These are phyloP conservation scores for Microbotryum lychnidis-dioicae DNA, from an alignment of 1,284 basidiomycete genomes.

Conservation along the genomic window DNA sequence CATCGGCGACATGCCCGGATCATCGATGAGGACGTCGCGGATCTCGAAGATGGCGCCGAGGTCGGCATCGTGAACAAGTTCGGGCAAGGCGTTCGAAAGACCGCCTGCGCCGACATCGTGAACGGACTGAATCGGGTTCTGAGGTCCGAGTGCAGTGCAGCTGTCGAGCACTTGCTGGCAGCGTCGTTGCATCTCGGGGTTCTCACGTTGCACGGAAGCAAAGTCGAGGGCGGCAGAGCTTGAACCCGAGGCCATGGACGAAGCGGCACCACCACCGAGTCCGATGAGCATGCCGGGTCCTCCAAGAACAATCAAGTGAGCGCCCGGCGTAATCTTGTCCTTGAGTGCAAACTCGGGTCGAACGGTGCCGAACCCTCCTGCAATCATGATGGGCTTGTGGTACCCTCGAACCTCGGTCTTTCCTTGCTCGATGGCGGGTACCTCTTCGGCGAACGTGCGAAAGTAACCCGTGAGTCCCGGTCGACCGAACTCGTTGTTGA, in stretches of 20 bases:
- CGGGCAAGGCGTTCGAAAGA: slow-evolving; percentile 90
- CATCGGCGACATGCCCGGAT: slow-evolving; percentile 93
- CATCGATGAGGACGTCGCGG: slow-evolving; percentile 82
- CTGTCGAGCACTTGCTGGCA: slow-evolving; percentile 97
- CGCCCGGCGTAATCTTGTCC: slow-evolving; percentile 61
- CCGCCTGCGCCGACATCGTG: slow-evolving; percentile 98
- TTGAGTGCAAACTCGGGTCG: slow-evolving; percentile 72
- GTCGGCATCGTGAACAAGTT: slow-evolving; percentile 89
- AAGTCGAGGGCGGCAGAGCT: slow-evolving; percentile 91
- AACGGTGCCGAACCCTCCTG: slow-evolving; percentile 91
- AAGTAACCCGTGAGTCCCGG: slow-evolving; percentile 74
- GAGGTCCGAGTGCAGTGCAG: slow-evolving; percentile 59
- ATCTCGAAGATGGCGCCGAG: slow-evolving; percentile 93
- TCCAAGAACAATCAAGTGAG: slow-evolving; percentile 88
- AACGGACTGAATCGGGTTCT: slow-evolving; percentile 86
- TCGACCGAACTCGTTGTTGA: slow-evolving; percentile 98
- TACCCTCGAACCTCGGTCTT: slow-evolving; percentile 73
- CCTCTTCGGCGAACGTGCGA: slow-evolving; percentile 72
- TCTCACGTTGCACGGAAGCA: slow-evolving; percentile 93
- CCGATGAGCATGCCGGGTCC: slow-evolving; percentile 96
- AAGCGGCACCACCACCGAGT: slow-evolving; percentile 90
- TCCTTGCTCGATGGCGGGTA: slow-evolving; percentile 39
- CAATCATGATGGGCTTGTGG: slow-evolving; percentile 99
- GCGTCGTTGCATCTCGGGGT: slow-evolving; percentile 95
- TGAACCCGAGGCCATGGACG: slow-evolving; percentile 79